A percentile compares a stretch with the other conserved stretches of the same genome.
Evolutionary conservation across 2,329 filamentous ascomycete species (phyloP).

Genomic region (Cucurbitaria berberidis): DNA sequence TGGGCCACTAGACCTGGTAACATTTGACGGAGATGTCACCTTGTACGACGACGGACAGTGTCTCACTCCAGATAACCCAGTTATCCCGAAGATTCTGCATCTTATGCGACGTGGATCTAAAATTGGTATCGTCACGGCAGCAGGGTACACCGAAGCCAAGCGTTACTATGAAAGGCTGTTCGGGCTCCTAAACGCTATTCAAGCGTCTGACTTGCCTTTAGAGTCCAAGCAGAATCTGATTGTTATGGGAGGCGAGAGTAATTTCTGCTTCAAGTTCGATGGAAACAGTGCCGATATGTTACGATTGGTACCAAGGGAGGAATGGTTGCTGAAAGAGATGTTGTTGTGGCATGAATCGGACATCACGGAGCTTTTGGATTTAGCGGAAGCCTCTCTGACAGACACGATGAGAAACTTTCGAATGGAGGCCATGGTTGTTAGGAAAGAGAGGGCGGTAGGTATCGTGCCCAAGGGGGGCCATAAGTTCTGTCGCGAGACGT

Average conservation of each 20-base stretch:
- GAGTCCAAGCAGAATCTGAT: slow-evolving; percentile 79
- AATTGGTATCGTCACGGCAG: slow-evolving; percentile 95
- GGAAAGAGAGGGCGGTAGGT: slow-evolving; percentile 76
- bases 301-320: slow-evolving; percentile 65
- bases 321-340: slow-evolving; percentile 83
- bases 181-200: slow-evolving; percentile 82
- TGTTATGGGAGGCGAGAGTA: slow-evolving; percentile 94
- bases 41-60: slow-evolving; percentile 84
- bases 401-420: slow-evolving; percentile 82
- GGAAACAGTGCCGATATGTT: slow-evolving; percentile 70
- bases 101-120: slow-evolving; percentile 79
- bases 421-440: slow-evolving; percentile 78
- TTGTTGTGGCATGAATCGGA: slow-evolving; percentile 75
- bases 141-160: slow-evolving; percentile 87
- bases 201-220: slow-evolving; percentile 66
- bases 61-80: slow-evolving; percentile 75
- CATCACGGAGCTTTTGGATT: slow-evolving; percentile 81
- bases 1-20: slow-evolving; percentile 80
- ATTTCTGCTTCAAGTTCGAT: slow-evolving; percentile 88
- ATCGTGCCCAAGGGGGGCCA: slow-evolving; percentile 63
- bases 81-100: slow-evolving; percentile 71
- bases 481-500: slow-evolving; percentile 81
- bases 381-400: slow-evolving; percentile 81
- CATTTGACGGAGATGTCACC: slow-evolving; percentile 97
- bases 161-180: slow-evolving; percentile 87